A percentile compares a stretch with the other conserved stretches of the same genome.
These are phyloP conservation scores for Auriscalpium orientale DNA, from an alignment of 768 basidiomycete genomes.

Conservation along the genomic window DNA sequence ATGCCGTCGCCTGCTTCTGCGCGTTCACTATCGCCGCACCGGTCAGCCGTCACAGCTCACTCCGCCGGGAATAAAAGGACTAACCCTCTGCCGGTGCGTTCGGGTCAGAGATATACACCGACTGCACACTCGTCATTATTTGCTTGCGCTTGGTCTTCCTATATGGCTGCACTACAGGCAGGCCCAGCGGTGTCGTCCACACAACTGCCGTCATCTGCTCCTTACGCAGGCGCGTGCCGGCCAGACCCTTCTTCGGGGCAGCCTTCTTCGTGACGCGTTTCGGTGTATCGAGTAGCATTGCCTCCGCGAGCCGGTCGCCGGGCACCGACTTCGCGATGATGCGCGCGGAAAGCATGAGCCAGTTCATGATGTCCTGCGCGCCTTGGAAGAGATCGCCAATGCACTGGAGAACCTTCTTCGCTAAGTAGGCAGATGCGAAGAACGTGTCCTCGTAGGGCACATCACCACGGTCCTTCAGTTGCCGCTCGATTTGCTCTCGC, in stretches of 20 bases:
- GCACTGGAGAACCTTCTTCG: slow-evolving; percentile 67
- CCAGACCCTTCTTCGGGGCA: slow-evolving; percentile 11
- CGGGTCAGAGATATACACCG: slow-evolving; percentile 87
- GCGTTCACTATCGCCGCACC: slow-evolving; percentile 49
- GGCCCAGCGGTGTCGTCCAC: slow-evolving; percentile 93
- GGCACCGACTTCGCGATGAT: slow-evolving; percentile 86
- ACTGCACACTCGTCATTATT: slow-evolving; percentile 76
- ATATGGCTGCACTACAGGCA: slow-evolving; percentile 96
- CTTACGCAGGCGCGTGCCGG: slow-evolving; percentile 46
- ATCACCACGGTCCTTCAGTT: slow-evolving; percentile 70
- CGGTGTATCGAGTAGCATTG: slow-evolving; percentile 23
- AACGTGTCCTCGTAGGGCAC: slow-evolving; percentile 70
- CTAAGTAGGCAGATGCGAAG: slow-evolving; percentile 68
- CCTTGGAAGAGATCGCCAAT: slow-evolving; percentile 94
- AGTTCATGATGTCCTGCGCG: slow-evolving; percentile 84
- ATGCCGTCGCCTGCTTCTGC: slow-evolving; percentile 86
- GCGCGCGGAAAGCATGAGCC: slow-evolving; percentile 78
- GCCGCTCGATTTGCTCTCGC: slow-evolving; percentile 87
- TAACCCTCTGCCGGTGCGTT: slow-evolving; percentile 60
- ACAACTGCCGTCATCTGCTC: slow-evolving; percentile 94
- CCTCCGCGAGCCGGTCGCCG: slow-evolving; percentile 49
- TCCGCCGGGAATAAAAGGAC: not conserved
- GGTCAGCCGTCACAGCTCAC: not conserved
- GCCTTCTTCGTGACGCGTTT: slow-evolving; percentile 11
- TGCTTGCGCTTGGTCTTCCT: slow-evolving; percentile 78